Evolutionary conservation across 352 stramenopile species (phyloP).

Genomic region (Globisporangium alternatum): DNA sequence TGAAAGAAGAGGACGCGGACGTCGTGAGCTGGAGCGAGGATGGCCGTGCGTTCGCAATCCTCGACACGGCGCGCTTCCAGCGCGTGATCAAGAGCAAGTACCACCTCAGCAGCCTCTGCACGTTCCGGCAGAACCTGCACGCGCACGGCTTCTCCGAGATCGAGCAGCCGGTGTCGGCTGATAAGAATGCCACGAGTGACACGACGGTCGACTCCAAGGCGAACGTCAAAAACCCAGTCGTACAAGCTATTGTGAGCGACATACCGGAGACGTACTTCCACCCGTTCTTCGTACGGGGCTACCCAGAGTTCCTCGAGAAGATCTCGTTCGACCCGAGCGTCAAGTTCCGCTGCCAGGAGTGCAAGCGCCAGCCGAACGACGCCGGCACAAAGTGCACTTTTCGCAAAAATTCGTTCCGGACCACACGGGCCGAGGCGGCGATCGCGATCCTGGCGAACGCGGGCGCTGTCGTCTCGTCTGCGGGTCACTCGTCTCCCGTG

Average conservation of each 20-base stretch:
- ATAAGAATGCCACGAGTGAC: background rate
- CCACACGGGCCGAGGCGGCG: background rate
- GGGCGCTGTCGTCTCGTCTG: background rate
- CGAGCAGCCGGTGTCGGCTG: too few species aligned
- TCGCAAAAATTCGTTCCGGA: background rate
- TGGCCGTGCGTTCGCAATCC: constrained; percentile 8
- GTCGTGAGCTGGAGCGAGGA: constrained; percentile 12
- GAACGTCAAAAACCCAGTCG: background rate
- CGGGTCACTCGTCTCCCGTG: background rate
- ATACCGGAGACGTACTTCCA: constrained; percentile 10
- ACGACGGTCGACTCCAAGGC: background rate
- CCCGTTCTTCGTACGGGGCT: constrained; percentile 9
- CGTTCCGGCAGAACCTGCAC: constrained; percentile 9
- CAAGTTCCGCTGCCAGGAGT: constrained; percentile 12
- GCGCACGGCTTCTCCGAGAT: constrained; percentile 11
- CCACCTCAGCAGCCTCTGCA: constrained; percentile 11
- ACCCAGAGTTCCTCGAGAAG: constrained; percentile 6
- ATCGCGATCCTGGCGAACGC: background rate
- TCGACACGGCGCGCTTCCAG: constrained; percentile 13
- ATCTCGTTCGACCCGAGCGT: constrained; percentile 14
- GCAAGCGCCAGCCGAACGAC: constrained; percentile 15
- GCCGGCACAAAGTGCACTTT: constrained; percentile 10
- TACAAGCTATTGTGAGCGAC: background rate
- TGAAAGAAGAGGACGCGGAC: constrained; percentile 3
- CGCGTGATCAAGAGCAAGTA: constrained; percentile 11